Percentiles rank a stretch among this genome's conserved stretches.
Evolutionary conservation across 2,329 filamentous ascomycete genomes (phyloP).

Genomic region (Fusarium longipes): DNA sequence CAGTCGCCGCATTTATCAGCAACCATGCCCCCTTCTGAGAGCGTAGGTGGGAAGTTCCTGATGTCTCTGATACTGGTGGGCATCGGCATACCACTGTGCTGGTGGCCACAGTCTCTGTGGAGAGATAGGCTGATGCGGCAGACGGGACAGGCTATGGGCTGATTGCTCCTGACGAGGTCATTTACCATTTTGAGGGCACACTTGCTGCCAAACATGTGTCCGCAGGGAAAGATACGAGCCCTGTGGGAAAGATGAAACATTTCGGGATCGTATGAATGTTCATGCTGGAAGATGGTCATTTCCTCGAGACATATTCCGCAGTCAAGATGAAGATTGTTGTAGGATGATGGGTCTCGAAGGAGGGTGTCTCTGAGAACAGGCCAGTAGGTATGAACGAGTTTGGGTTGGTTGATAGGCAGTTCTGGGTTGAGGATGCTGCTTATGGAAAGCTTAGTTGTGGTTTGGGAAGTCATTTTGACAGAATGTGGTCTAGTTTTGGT

Average conservation of each 20-base stretch:
- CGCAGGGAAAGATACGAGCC: slow-evolving; percentile 28
- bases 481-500: not conserved
- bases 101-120: slow-evolving; percentile 3
- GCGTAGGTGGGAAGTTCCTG: not conserved
- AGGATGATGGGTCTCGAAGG: not conserved
- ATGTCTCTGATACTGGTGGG: slow-evolving; percentile 1
- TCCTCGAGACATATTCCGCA: slow-evolving; percentile 23
- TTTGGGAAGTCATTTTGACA: not conserved
- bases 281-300: slow-evolving; percentile 23
- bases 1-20: slow-evolving; percentile 19
- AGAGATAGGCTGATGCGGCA: slow-evolving; percentile 7
- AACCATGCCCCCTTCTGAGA: slow-evolving; percentile 10
- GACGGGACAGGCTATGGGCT: not conserved
- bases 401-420: not conserved
- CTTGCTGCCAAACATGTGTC: slow-evolving; percentile 36
- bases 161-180: rapidly evolving
- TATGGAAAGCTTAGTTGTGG: slow-evolving; percentile 1
- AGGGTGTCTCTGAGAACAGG: slow-evolving; percentile 23
- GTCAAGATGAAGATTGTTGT: slow-evolving; percentile 3
- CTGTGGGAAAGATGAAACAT: not conserved
- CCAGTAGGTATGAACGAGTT: slow-evolving; percentile 2
- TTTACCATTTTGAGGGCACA: slow-evolving; percentile 1
- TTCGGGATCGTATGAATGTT: not conserved
- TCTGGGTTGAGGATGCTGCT: slow-evolving; percentile 5
- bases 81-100: slow-evolving; percentile 13